phyloP scores from a whole-genome alignment of 768 basidiomycete genomes.

The Cystobasidium tubakii region DNA sequence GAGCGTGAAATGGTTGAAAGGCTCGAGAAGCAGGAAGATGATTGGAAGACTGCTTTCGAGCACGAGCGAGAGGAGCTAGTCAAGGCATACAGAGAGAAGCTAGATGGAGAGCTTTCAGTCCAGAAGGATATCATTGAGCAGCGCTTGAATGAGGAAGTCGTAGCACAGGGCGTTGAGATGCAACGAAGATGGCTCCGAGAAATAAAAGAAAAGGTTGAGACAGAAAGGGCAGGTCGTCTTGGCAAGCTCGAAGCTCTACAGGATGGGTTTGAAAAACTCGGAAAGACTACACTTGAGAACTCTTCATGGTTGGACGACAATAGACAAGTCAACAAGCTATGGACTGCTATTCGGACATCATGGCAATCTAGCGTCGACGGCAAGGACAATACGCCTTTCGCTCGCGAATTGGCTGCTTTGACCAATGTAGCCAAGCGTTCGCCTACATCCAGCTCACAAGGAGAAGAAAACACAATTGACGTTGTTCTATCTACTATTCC shows the following conservation, averaged over 20 bases:
- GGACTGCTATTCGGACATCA: conserved; percentile 83
- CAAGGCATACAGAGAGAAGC: conserved; percentile 73
- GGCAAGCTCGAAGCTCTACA: conserved; percentile 91
- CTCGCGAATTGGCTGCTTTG: conserved; percentile 76
- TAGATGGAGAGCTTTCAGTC: conserved; percentile 73
- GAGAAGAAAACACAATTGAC: conserved; percentile 56
- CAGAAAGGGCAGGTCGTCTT: conserved; percentile 89
- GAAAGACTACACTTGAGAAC: conserved; percentile 85
- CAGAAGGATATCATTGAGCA: conserved; percentile 93
- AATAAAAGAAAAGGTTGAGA: conserved; percentile 89
- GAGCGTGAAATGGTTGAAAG: conserved; percentile 81
- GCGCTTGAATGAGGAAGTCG: conserved; percentile 85
- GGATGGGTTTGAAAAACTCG: conserved; percentile 79
- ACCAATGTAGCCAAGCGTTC: conserved; percentile 55
- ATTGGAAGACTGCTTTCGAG: conserved; percentile 72
- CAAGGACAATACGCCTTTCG: conserved; percentile 66
- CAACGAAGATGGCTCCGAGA: conserved; percentile 95
- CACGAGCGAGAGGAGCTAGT: conserved; percentile 68
- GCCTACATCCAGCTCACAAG: conserved; percentile 5
- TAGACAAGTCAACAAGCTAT: conserved; percentile 80
- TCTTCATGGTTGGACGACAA: conserved; percentile 76
- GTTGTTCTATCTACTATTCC: conserved; percentile 62
- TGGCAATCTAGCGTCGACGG: conserved; percentile 24
- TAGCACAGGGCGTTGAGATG: conserved; percentile 93
- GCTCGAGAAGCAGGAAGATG: conserved; percentile 76